Conservation (phyloP, 129 eudicot species). For the Saussurea involucrata region DNA sequence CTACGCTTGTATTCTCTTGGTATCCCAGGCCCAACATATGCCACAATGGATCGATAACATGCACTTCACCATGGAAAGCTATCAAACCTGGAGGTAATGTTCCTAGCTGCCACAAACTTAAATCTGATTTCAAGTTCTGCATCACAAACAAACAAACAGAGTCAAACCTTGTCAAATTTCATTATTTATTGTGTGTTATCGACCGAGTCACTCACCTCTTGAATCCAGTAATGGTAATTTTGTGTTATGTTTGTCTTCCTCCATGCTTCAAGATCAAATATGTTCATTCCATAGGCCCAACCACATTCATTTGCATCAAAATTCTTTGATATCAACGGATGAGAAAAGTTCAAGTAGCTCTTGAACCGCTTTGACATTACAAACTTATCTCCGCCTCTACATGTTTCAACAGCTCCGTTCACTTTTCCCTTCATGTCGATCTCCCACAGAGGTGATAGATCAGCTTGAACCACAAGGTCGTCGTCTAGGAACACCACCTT, state of each 20-base stretch:
- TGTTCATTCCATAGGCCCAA: conserved; percentile 98
- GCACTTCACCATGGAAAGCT: conserved; percentile 91
- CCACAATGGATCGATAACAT: conserved; percentile 74
- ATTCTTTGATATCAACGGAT: conserved; percentile 61
- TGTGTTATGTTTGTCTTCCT: conserved; percentile 78
- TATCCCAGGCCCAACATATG: conserved; percentile 96
- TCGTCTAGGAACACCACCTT: conserved; percentile 84
- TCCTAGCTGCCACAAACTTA: conserved; percentile 97
- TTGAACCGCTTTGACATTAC: conserved; percentile 83
- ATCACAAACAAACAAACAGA: neutral
- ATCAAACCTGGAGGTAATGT: conserved; percentile 95
- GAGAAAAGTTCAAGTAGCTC: conserved; percentile 85
- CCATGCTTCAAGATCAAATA: conserved; percentile 84
- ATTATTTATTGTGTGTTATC: neutral
- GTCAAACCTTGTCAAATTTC: neutral
- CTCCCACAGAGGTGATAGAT: conserved; percentile 85
- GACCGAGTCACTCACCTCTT: conserved; percentile 41
- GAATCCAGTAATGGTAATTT: conserved; percentile 80
- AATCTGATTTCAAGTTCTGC: conserved; percentile 92
- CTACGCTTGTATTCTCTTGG: conserved; percentile 78
- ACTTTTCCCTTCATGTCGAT: conserved; percentile 88
- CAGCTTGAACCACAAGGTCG: conserved; percentile 84
- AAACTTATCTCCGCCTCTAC: conserved; percentile 69
- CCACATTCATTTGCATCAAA: conserved; percentile 87
- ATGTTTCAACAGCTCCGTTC: conserved; percentile 90